These are phyloP conservation scores for Kregervanrija fluxuum DNA, from an alignment of 805 yeast genomes.

Conservation along the genomic window DNA sequence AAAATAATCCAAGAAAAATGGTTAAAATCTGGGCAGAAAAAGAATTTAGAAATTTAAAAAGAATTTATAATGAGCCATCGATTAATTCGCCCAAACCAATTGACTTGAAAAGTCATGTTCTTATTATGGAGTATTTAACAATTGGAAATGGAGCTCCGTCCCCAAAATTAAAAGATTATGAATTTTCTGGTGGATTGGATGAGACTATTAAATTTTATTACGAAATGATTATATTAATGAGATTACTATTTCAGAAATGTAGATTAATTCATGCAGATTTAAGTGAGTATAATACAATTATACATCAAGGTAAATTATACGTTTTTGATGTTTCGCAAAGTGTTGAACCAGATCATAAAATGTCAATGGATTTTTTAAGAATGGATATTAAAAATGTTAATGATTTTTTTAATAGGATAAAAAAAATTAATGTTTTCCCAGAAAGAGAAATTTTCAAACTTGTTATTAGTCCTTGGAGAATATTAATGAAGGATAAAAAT, in stretches of 20 bases:
- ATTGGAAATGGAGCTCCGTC: slow-evolving; percentile 74
- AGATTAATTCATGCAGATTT: slow-evolving; percentile 93
- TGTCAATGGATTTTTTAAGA: slow-evolving; percentile 87
- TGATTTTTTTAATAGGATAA: slow-evolving; percentile 68
- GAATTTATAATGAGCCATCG: slow-evolving; percentile 60
- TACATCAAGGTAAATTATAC: slow-evolving; percentile 70
- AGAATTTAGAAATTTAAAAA: slow-evolving; percentile 86
- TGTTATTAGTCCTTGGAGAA: slow-evolving; percentile 35
- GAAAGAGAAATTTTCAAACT: slow-evolving; percentile 79
- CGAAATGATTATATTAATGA: slow-evolving; percentile 76
- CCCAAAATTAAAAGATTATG: slow-evolving; percentile 82
- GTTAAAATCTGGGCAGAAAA: slow-evolving; percentile 98
- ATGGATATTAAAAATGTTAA: slow-evolving; percentile 97
- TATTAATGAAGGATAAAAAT: slow-evolving; percentile 22
- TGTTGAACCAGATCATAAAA: slow-evolving; percentile 97
- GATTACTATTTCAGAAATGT: slow-evolving; percentile 82
- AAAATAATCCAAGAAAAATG: slow-evolving; percentile 94
- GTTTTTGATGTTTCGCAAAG: slow-evolving; percentile 96
- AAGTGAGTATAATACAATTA: slow-evolving; percentile 87
- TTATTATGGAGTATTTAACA: slow-evolving; percentile 87
- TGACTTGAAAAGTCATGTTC: slow-evolving; percentile 80
- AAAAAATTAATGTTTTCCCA: slow-evolving; percentile 69
- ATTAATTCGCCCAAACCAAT: slow-evolving; percentile 93
- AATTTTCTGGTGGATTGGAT: slow-evolving; percentile 51
- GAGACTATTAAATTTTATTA: slow-evolving; percentile 64